These are phyloP conservation scores for Ganoderma boninense DNA, from an alignment of 1,284 basidiomycete species.

Conservation along the genomic window DNA sequence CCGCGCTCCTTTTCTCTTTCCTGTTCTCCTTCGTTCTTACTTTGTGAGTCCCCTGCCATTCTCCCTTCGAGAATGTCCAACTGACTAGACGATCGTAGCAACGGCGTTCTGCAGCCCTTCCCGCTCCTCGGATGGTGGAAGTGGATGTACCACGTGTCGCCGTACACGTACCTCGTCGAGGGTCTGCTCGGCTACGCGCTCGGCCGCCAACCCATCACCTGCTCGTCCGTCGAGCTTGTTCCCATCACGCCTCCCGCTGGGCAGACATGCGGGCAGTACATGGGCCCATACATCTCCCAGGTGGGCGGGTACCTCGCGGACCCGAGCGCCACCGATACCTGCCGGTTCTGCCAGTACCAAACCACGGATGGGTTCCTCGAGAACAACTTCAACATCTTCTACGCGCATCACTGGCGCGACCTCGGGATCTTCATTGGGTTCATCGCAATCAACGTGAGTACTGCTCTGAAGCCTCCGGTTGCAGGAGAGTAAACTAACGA, in stretches of 20 bases:
- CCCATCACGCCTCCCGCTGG: conserved; percentile 65
- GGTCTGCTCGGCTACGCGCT: conserved; percentile 58
- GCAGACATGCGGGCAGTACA: conserved; percentile 68
- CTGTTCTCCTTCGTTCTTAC: conserved; percentile 69
- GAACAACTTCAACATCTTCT: conserved; percentile 62
- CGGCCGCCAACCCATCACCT: conserved; percentile 54
- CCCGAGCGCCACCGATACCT: conserved; percentile 57
- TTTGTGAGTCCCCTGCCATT: conserved; percentile 56
- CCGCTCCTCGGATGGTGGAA: conserved; percentile 78
- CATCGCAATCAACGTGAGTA: conserved; percentile 65
- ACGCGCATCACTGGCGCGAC: conserved; percentile 66
- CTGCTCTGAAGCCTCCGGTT: neutral
- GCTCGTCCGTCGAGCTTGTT: conserved; percentile 53
- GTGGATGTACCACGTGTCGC: conserved; percentile 86
- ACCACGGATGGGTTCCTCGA: conserved; percentile 67
- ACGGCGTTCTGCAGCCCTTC: conserved; percentile 74
- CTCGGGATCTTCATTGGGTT: conserved; percentile 72
- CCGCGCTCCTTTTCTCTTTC: conserved; percentile 70
- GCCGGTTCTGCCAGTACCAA: conserved; percentile 62
- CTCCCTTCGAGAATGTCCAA: neutral
- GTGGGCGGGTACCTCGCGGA: conserved; percentile 77
- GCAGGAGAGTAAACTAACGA: neutral
- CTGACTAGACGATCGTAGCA: conserved; percentile 45
- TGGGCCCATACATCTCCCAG: conserved; percentile 60
- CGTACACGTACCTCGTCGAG: conserved; percentile 77